Conservation (phyloP, 495 filamentous ascomycete genomes). For the Penicillium lagena region DNA sequence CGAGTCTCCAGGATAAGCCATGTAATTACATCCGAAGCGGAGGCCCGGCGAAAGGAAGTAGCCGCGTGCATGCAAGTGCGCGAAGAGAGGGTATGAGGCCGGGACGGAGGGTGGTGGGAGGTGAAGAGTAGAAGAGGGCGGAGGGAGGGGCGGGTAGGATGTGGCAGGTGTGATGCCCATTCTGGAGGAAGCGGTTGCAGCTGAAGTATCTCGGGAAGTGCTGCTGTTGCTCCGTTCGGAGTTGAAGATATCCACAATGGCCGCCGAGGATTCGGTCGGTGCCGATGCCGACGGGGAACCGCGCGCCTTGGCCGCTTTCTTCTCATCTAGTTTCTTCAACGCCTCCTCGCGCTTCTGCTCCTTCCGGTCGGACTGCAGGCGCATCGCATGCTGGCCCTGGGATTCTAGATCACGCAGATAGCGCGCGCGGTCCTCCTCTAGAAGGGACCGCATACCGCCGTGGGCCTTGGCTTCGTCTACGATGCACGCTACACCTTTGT, state of each 20-base stretch:
- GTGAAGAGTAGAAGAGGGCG: constrained; percentile 11
- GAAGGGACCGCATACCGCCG: constrained; percentile 50
- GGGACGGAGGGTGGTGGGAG: constrained; percentile 40
- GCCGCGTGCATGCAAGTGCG: constrained; percentile 66
- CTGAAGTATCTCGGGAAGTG: constrained; percentile 13
- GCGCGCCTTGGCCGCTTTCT: constrained; percentile 18
- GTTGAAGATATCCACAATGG: constrained; percentile 38
- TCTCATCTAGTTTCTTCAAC: constrained; percentile 36
- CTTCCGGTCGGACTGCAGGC: constrained; percentile 31
- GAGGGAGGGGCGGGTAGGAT: constrained; percentile 46
- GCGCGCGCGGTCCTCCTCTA: constrained; percentile 43
- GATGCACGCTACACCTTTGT: constrained; percentile 71
- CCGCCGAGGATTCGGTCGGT: constrained; percentile 1
- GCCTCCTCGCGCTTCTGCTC: constrained; percentile 31
- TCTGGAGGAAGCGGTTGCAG: constrained; percentile 3
- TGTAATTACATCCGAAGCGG: constrained; percentile 90
- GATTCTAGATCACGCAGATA: constrained; percentile 39
- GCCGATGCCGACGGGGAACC: no score
- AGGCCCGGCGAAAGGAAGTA: constrained; percentile 90
- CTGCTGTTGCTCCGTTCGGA: constrained; percentile 10
- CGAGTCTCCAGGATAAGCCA: constrained; percentile 91
- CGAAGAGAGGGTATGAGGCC: constrained; percentile 44
- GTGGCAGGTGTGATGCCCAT: constrained; percentile 54
- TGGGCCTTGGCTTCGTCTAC: constrained; percentile 71
- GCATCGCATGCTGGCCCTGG: constrained; percentile 40